A percentile compares a stretch with the other conserved stretches of the same genome.
Conservation (phyloP, 352 stramenopile species). For the Globisporangium acanthophoron region DNA sequence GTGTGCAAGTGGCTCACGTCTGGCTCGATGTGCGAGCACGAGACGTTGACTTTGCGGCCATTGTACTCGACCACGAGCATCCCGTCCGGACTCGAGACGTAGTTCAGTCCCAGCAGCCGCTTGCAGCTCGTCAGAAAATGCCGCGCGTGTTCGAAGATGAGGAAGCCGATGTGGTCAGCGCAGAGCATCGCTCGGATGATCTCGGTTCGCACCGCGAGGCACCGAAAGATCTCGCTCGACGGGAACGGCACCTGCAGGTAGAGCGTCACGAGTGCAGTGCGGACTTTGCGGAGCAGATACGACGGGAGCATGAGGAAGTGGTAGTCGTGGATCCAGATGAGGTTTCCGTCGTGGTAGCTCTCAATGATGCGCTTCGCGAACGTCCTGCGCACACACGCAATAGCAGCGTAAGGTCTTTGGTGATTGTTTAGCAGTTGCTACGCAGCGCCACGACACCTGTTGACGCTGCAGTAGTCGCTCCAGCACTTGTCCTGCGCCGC, state of each 20-base stretch:
- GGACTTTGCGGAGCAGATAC: conserved; percentile 91
- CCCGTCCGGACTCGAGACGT: conserved; percentile 82
- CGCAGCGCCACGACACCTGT: conserved; percentile 17
- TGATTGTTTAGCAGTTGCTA: background rate
- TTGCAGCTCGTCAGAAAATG: conserved; percentile 92
- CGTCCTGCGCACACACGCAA: conserved; percentile 15
- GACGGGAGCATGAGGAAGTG: conserved; percentile 97
- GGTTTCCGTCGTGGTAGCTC: conserved; percentile 73
- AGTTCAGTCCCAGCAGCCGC: conserved; percentile 93
- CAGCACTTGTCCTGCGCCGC: conserved; percentile 73
- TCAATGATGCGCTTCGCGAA: conserved; percentile 54
- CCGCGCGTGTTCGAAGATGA: conserved; percentile 91
- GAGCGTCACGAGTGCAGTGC: conserved; percentile 92
- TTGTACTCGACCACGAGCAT: conserved; percentile 95
- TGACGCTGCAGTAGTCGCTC: conserved; percentile 77
- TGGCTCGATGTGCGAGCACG: conserved; percentile 95
- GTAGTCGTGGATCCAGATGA: conserved; percentile 98
- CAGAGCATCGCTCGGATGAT: conserved; percentile 89
- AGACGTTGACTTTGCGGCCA: conserved; percentile 94
- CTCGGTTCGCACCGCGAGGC: conserved; percentile 86
- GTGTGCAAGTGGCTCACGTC: conserved; percentile 76
- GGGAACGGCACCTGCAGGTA: conserved; percentile 99
- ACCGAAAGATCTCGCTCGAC: conserved; percentile 97
- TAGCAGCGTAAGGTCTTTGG: background rate
- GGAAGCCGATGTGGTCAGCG: conserved; percentile 91